Conservation (phyloP, 768 basidiomycete species). For the Termitomyces sp. region DNA sequence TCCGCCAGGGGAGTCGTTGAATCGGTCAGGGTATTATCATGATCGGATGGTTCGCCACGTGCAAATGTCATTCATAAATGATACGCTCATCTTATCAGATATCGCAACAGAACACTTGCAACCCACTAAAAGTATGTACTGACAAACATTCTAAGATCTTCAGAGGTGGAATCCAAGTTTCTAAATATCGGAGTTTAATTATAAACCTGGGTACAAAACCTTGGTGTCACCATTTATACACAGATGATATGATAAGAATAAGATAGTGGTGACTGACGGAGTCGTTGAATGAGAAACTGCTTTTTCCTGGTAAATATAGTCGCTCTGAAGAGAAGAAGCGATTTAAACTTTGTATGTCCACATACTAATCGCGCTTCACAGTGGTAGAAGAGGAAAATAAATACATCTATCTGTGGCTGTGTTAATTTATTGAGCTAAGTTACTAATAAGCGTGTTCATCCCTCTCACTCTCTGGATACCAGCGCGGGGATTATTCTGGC, state of each 20-base stretch:
- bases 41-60: neutral
- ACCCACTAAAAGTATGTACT: neutral
- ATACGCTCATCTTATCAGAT: neutral
- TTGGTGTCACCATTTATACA: neutral
- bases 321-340: neutral
- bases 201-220: neutral
- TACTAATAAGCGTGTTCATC: neutral
- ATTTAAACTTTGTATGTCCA: neutral
- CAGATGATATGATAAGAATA: slow-evolving; percentile 4
- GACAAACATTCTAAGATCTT: neutral
- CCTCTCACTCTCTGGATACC: neutral
- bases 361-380: neutral
- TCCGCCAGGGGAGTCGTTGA: slow-evolving; percentile 7
- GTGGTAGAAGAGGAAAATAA: neutral
- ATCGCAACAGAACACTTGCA: neutral
- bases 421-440: slow-evolving; percentile 8
- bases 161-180: neutral
- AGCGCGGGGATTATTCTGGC: no score
- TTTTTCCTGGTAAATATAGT: neutral
- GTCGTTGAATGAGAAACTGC: neutral
- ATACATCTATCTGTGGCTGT: slow-evolving; percentile 14
- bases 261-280: slow-evolving; percentile 8
- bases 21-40: neutral
- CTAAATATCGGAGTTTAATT: neutral
- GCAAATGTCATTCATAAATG: neutral